Base-by-base conservation (phyloP, 2,329 filamentous ascomycete species). In the Apiospora saccharicola region DNA sequence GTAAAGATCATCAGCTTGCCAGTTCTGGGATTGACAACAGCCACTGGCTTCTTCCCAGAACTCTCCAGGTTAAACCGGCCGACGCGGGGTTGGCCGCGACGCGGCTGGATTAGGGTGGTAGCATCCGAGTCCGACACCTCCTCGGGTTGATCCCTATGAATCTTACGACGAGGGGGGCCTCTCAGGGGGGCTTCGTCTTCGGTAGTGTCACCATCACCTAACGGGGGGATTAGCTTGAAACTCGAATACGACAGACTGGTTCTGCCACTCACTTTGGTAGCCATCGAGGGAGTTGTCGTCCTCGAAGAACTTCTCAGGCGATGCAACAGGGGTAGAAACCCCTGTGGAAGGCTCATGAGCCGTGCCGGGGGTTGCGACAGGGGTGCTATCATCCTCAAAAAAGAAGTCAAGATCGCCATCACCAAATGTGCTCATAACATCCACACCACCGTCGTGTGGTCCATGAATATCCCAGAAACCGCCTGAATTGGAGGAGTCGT, bases 1-100 rank as follows among this genome's bases (percentile, higher is more conserved):
- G 89, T 90, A 75, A 90, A 90, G 71, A 91, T 90, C 86, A 90
- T 90, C 86, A 90, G 88, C 80, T 90, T 90, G 72, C 87, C 84
- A 2, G 88, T 88, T 70, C 84, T 81, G 2, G 88, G 88, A 74
- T 91, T 89, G 47, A 90, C 80, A 26, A 90, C 87, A 34, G 87
- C 89, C 70, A 90, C 87, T 10, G 89, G 89, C 75, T 90, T 90
- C 75, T 86, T 86, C 73, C 86, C 84, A 1, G 85, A 85, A 70
- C 84, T 85, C 76, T 90, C 86, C 16, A 90, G 80, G 71, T 87
- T 86, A 79, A 89, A 90, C 43, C 86, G 86, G 22, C 87, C 86
- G 4, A 88, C 80, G 30, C 87, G 88, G 24, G 89, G 89, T 71
- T 88, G 85, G 30, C 87, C 88, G 57, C 85, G 85, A 71, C 85